phyloP scores from a whole-genome alignment of 805 yeast genomes.

The Starmerella sirachaensis region DNA sequence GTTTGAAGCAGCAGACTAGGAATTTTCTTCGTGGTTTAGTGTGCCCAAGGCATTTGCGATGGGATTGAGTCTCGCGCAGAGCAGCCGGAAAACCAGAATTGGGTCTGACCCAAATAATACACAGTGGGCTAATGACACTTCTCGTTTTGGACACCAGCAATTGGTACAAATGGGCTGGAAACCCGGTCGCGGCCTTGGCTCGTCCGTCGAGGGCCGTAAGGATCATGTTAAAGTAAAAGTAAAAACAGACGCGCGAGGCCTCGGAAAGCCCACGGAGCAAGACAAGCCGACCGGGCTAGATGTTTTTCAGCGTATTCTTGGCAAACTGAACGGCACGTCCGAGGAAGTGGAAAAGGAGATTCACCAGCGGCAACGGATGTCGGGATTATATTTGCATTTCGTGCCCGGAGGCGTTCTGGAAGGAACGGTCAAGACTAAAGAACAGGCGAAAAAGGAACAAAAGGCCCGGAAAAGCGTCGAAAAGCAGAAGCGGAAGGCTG shows the following conservation, averaged over 20 bases:
- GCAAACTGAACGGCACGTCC: conserved; percentile 78
- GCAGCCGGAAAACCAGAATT: conserved; percentile 67
- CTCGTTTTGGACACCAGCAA: conserved; percentile 78
- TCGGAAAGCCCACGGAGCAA: conserved; percentile 58
- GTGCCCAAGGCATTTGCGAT: conserved; percentile 5
- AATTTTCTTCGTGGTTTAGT: too few relatives aligned
- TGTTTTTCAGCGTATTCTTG: conserved; percentile 81
- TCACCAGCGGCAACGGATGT: conserved; percentile 57
- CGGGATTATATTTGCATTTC: conserved; percentile 69
- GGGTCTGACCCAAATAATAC: conserved; percentile 92
- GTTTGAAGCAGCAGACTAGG: too few relatives aligned
- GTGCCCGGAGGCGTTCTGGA: conserved; percentile 68
- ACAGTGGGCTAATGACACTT: conserved; percentile 67
- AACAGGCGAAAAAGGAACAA: conserved; percentile 24
- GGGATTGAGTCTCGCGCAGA: conserved; percentile 40
- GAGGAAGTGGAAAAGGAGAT: conserved; percentile 36
- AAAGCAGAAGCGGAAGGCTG: conserved; percentile 8
- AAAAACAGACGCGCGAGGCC: conserved; percentile 73
- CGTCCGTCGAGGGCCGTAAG: conserved; percentile 35
- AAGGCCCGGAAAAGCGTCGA: conserved; percentile 18
- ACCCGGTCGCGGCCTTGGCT: conserved; percentile 83
- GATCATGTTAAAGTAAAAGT: conserved; percentile 66
- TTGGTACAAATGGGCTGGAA: conserved; percentile 78
- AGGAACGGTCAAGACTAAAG: conserved; percentile 21
- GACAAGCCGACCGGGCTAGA: conserved; percentile 85